Evolutionary conservation across 176 grass and related monocot genomes (phyloP), one percentile per base, ranked within the genome.

Genomic region (Eremochloa ophiuroides): DNA sequence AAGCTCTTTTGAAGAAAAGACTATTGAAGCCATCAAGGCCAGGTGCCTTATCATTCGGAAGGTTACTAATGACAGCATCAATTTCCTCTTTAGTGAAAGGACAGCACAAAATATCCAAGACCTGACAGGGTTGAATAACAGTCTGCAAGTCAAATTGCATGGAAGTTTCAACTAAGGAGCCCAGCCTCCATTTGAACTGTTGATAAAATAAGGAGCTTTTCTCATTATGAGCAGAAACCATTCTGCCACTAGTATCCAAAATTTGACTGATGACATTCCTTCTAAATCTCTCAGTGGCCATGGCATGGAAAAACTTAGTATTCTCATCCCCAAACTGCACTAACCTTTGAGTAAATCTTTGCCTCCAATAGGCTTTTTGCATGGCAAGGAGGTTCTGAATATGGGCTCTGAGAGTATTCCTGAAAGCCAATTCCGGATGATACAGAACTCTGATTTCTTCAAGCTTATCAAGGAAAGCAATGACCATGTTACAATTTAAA

Each of bases 131-230:
- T n/a, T n/a, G n/a, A n/a, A n/a, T n/a, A n/a, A n/a, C n/a, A n/a
- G n/a, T n/a, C n/a, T 7, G 15, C 12, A 34, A 15, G 2, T 65
- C 29, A 65, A 65, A 65, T 0, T 65, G 30, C 28, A 65, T 8
- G 1, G 0, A 0, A 3, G 3, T 11, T 1, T 1, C 1, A 0
- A 15, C 17, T 2, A 14, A 34, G 2, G 8, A 0, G 8, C 29
- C 29, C 9, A 65, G 5, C 20, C 28, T 33, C 0, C 2, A 34
- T n/a, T 2, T 65, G 3, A 65, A 65, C 8, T 12, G 5, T 2
- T 34, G 13, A 4, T 1, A 8, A 5, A 65, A 33, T 0, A 34
- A 2, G 1, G 17, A 2, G 1, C 27, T 31, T 2, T 41, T 41
- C 3, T 41, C 40, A 11, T 2, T 3, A 12, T 41, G 40, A 1